A percentile compares a stretch with the other conserved stretches of the same genome.
Conservation (phyloP, 441 rosid genomes). For the Pelargonium citronellum region DNA sequence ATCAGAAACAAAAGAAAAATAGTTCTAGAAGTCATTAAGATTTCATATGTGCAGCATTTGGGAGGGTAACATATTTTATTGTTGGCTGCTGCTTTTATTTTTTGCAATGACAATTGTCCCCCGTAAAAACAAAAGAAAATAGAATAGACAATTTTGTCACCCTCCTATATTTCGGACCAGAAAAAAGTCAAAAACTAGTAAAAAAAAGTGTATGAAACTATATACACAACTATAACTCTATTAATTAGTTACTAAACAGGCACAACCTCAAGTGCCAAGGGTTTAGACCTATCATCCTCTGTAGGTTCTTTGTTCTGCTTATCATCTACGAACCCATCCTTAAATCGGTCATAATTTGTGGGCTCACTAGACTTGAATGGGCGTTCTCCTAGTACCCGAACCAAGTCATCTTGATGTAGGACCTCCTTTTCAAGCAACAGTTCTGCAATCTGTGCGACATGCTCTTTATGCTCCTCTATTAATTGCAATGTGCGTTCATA, state of each 20-base stretch:
- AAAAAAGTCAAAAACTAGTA: not conserved
- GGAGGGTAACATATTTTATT: not conserved
- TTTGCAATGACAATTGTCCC: not conserved
- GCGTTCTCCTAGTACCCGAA: constrained; percentile 47
- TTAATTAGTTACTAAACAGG: not conserved
- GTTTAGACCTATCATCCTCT: constrained; percentile 32
- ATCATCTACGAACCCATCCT: constrained; percentile 41
- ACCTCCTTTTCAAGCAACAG: constrained; percentile 57
- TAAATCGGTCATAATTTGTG: constrained; percentile 52
- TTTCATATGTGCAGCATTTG: not conserved
- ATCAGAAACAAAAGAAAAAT: not conserved
- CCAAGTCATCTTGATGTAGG: constrained; percentile 55
- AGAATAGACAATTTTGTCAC: not conserved
- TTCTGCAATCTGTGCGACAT: constrained; percentile 50
- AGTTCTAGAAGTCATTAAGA: not conserved
- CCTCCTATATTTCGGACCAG: not conserved
- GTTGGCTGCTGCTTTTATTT: not conserved
- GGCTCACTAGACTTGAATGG: constrained; percentile 46
- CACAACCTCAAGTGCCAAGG: constrained; percentile 31
- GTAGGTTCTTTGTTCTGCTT: constrained; percentile 23
- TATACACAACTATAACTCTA: not conserved
- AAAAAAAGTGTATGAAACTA: not conserved
- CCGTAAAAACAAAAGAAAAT: not conserved
- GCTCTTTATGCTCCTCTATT: constrained; percentile 55
- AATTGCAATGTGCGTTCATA: constrained; percentile 40